Percentiles rank a stretch among this genome's conserved stretches.
These are phyloP conservation scores for Clavariopsis aquatica DNA, from an alignment of 495 filamentous ascomycete species.

Conservation along the genomic window DNA sequence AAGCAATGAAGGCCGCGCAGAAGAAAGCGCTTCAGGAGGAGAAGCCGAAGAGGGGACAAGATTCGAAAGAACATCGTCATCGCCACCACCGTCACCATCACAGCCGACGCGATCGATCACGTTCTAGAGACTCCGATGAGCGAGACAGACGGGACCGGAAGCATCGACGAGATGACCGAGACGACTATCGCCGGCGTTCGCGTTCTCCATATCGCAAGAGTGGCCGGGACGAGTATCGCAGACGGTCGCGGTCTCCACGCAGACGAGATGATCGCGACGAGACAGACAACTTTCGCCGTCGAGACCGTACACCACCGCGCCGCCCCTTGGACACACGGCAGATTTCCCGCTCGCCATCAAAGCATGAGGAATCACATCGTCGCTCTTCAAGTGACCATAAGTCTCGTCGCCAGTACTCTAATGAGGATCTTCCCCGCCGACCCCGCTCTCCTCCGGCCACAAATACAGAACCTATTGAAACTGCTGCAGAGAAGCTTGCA, in stretches of 20 bases:
- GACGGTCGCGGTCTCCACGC: conserved; percentile 23
- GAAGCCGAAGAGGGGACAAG: conserved; percentile 42
- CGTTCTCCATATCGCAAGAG: conserved; percentile 40
- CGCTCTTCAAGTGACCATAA: conserved; percentile 6
- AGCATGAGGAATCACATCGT: conserved; percentile 1
- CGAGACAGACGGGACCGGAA: not conserved
- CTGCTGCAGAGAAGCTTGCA: conserved; percentile 64
- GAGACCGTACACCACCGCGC: conserved; percentile 6
- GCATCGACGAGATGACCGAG: conserved; percentile 18
- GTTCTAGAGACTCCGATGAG: not conserved
- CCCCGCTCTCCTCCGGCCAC: not conserved
- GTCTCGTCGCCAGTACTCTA: conserved; percentile 2
- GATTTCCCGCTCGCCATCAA: conserved; percentile 17
- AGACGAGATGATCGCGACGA: conserved; percentile 14
- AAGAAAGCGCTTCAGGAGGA: conserved; percentile 50
- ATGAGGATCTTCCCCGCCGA: conserved; percentile 9
- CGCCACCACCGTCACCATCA: conserved; percentile 40
- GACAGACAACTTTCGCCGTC: conserved; percentile 13
- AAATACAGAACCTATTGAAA: not conserved
- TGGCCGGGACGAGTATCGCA: conserved; percentile 8
- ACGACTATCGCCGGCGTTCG: conserved; percentile 40
- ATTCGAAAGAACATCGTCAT: conserved; percentile 16
- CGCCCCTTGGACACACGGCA: conserved; percentile 4
- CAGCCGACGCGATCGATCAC: conserved; percentile 12
- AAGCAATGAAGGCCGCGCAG: conserved; percentile 66